Conservation (phyloP, 2,329 filamentous ascomycete genomes). For the Trichothecium roseum region DNA sequence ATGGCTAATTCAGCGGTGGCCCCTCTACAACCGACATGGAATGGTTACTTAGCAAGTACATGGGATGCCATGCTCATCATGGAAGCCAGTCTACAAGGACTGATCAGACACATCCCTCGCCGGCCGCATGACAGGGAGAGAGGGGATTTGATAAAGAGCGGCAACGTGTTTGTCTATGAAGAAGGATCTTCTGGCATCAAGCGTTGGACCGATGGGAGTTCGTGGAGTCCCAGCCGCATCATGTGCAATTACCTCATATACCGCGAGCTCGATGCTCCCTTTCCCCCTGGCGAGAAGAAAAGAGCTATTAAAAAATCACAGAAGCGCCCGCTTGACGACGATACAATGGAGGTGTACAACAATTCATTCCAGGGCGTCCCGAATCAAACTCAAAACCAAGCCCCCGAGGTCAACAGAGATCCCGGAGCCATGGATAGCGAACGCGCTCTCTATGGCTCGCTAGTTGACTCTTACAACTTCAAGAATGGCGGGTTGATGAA, state of each 20-base stretch:
- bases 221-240: conserved; percentile 84
- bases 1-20: too few relatives aligned
- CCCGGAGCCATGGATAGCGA: conserved; percentile 15
- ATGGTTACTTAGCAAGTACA: conserved; percentile 4
- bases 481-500: conserved; percentile 76
- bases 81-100: conserved; percentile 64
- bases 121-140: conserved; percentile 82
- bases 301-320: conserved; percentile 61
- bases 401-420: conserved; percentile 1
- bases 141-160: conserved; percentile 65
- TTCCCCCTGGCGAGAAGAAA: conserved; percentile 77
- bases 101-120: conserved; percentile 65
- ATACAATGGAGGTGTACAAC: conserved; percentile 25
- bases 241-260: conserved; percentile 80
- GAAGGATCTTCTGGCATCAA: conserved; percentile 87
- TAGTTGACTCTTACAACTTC: conserved; percentile 86
- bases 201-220: conserved; percentile 84
- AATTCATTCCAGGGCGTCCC: conserved; percentile 8
- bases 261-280: conserved; percentile 67
- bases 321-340: conserved; percentile 11
- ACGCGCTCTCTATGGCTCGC: conserved; percentile 57
- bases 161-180: conserved; percentile 85
- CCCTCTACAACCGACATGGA: conserved; percentile 5
- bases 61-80: conserved; percentile 68
- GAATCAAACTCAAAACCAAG: conserved; percentile 7